phyloP scores from a whole-genome alignment of 2,329 filamentous ascomycete species.

The Hypoxylon sp. region DNA sequence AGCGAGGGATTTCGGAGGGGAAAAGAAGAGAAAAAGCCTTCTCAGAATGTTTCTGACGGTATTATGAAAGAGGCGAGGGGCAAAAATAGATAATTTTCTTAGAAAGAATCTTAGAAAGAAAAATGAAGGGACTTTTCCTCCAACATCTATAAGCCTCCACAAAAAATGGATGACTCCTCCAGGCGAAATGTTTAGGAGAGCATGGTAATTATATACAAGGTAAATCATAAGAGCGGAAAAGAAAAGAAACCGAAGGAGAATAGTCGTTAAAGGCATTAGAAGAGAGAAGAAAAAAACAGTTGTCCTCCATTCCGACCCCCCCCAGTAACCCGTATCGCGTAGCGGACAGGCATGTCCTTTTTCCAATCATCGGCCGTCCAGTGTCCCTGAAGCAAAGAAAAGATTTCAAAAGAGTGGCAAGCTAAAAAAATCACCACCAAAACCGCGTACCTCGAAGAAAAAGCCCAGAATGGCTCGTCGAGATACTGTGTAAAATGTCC shows the following conservation, averaged over 20 bases:
- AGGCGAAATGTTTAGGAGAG: conserved; percentile 4
- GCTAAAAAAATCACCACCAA: conserved; percentile 5
- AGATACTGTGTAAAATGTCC: neutral
- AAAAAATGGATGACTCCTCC: conserved; percentile 14
- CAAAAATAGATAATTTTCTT: conserved; percentile 17
- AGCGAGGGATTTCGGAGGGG: conserved; percentile 33
- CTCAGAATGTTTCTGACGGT: conserved; percentile 1
- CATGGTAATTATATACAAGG: conserved; percentile 15
- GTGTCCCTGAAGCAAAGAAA: conserved; percentile 8
- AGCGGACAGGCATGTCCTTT: conserved; percentile 30
- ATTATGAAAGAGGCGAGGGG: conserved; percentile 2
- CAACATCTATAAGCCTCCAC: conserved; percentile 6
- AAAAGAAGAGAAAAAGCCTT: conserved; percentile 18
- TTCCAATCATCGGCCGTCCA: conserved; percentile 19
- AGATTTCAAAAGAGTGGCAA: conserved; percentile 2
- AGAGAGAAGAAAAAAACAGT: conserved; percentile 1
- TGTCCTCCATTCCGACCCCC: conserved; percentile 22
- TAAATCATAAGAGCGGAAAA: neutral
- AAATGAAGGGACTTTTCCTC: conserved; percentile 10
- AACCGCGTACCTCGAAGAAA: conserved; percentile 1
- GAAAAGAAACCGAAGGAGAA: conserved; percentile 17
- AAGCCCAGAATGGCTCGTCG: conserved; percentile 1
- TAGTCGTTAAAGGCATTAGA: conserved; percentile 28
- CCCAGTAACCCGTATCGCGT: conserved; percentile 17
- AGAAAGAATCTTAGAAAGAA: no score